These are phyloP conservation scores for Kokia cookei DNA, from an alignment of 441 rosid genomes.

Conservation along the genomic window DNA sequence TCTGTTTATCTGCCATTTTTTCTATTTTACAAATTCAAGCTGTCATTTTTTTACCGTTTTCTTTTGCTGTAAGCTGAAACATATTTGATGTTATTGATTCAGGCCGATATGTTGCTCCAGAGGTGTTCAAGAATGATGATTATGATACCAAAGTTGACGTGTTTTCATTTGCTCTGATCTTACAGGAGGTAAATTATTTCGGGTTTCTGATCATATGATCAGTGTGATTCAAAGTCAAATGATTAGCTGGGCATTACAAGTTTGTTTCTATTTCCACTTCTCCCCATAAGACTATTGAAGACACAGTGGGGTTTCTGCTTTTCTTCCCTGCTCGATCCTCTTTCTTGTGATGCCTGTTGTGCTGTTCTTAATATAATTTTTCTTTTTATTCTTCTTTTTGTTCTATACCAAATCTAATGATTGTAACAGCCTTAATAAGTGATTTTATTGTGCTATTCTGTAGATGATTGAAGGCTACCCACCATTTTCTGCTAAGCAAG, in stretches of 20 bases:
- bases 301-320: not conserved
- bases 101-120: constrained; percentile 95
- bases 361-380: not conserved
- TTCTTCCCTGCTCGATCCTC: not conserved
- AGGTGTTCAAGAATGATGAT: constrained; percentile 61
- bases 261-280: not conserved
- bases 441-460: constrained; percentile 10
- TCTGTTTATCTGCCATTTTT: not conserved
- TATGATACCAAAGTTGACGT: constrained; percentile 96
- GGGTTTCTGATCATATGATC: not conserved
- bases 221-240: not conserved
- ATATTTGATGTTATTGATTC: constrained; percentile 17
- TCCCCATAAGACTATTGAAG: not conserved
- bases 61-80: not conserved
- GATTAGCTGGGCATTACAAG: not conserved
- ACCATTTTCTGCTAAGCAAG: constrained; percentile 69
- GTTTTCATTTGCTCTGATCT: constrained; percentile 86
- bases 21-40: not conserved
- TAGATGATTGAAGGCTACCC: constrained; percentile 87
- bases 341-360: not conserved
- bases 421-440: not conserved
- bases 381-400: not conserved
- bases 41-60: not conserved
- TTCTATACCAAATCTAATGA: not conserved
- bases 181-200: constrained; percentile 72